Evolutionary conservation across 306 rosid genomes (phyloP).

Genomic region (Begonia masoniana): DNA sequence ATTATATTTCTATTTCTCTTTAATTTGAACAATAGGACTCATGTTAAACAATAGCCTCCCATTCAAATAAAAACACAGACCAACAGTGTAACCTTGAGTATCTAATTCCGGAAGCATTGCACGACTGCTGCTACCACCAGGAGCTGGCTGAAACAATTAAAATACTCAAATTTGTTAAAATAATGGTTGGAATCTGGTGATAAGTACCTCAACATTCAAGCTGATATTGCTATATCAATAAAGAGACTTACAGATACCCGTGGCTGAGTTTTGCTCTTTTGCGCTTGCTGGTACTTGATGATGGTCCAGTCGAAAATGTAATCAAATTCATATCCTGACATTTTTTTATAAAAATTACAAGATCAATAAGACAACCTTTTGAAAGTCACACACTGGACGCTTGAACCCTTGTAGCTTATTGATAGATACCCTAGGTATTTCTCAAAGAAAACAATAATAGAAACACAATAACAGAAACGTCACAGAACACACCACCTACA

Average conservation of each 20-base stretch:
- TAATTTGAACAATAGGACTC: no score
- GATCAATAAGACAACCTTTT: no score
- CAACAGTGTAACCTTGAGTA: constrained; percentile 37
- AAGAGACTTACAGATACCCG: constrained; percentile 42
- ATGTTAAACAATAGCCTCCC: no score
- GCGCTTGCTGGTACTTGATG: constrained; percentile 82
- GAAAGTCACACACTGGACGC: no score
- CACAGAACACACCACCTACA: no score
- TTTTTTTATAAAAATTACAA: constrained; percentile 7
- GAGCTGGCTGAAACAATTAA: constrained; percentile 36
- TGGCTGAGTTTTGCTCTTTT: constrained; percentile 49
- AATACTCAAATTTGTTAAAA: constrained; percentile 16
- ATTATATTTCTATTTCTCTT: no score
- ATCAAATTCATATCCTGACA: constrained; percentile 73
- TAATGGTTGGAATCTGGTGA: constrained; percentile 5
- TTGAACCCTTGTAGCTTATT: no score
- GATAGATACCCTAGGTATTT: no score
- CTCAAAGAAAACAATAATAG: no score
- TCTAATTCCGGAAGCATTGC: constrained; percentile 42
- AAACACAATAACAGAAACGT: no score
- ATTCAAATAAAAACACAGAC: no score
- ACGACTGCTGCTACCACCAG: constrained; percentile 39
- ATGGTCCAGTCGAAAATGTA: constrained; percentile 86
- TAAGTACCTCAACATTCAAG: background rate
- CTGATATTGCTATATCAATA: background rate